Evolutionary conservation across 495 filamentous ascomycete genomes (phyloP).

Genomic region (Clavariopsis aquatica): DNA sequence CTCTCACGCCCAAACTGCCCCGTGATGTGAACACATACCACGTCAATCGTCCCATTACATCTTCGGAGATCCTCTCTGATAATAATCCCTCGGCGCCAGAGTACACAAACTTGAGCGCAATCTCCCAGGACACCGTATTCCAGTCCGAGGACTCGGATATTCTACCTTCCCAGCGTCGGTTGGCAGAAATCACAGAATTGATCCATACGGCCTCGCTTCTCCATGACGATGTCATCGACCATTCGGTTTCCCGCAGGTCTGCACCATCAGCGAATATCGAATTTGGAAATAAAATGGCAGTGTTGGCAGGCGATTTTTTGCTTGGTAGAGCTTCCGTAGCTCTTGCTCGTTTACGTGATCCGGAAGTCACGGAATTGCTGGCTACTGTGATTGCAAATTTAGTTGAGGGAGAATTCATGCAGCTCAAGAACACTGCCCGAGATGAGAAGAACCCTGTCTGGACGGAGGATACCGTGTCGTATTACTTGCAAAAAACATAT

Average conservation of each 20-base stretch:
- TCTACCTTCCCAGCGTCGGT: constrained; percentile 84
- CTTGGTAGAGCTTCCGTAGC: constrained; percentile 92
- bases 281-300: constrained; percentile 99
- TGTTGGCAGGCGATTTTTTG: constrained; percentile 92
- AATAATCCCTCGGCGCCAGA: constrained; percentile 62
- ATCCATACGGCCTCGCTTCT: constrained; percentile 96
- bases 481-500: constrained; percentile 99
- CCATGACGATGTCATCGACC: constrained; percentile 97
- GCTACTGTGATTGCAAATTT: constrained; percentile 96
- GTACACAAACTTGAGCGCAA: constrained; percentile 49
- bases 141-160: constrained; percentile 66
- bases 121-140: constrained; percentile 54
- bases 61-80: constrained; percentile 73
- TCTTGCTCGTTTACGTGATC: constrained; percentile 82
- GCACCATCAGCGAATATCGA: constrained; percentile 85
- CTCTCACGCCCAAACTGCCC: constrained; percentile 67
- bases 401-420: constrained; percentile 99
- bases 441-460: constrained; percentile 81
- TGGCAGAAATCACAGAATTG: constrained; percentile 95
- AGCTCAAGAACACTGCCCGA: constrained; percentile 89
- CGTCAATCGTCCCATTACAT: constrained; percentile 78
- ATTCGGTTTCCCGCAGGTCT: constrained; percentile 77
- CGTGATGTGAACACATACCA: constrained; percentile 40
- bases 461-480: constrained; percentile 81
- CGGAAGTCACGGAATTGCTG: constrained; percentile 90